A percentile compares a stretch with the other conserved stretches of the same genome.
These are phyloP conservation scores for Grigorovia transvaalensis DNA, from an alignment of 805 yeast species.

Conservation along the genomic window DNA sequence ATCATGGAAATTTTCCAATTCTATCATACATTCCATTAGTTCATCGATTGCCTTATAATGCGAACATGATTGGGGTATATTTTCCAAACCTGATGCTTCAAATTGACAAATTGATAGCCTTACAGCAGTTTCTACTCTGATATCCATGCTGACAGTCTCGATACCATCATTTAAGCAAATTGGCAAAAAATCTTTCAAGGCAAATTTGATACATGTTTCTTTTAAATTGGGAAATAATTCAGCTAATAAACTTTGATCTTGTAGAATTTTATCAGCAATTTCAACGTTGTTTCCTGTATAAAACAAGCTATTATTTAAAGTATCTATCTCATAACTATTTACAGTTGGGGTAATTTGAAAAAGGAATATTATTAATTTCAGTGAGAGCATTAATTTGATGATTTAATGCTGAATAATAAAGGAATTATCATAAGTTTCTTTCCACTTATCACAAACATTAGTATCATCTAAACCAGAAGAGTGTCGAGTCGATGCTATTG, in stretches of 20 bases:
- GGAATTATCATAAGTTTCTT: too few species aligned
- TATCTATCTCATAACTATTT: neutral
- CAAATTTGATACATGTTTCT: slow-evolving; percentile 31
- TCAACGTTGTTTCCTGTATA: neutral
- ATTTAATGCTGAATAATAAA: too few species aligned
- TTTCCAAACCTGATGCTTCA: slow-evolving; percentile 33
- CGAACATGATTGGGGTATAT: slow-evolving; percentile 5
- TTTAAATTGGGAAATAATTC: slow-evolving; percentile 17
- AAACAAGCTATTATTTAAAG: neutral
- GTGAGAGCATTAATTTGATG: neutral
- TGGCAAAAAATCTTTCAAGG: slow-evolving; percentile 33
- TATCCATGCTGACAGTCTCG: slow-evolving; percentile 29
- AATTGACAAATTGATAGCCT: slow-evolving; percentile 47
- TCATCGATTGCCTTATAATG: neutral
- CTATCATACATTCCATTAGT: slow-evolving; percentile 31
- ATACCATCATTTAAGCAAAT: slow-evolving; percentile 34
- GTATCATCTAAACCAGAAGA: too few species aligned
- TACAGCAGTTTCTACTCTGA: slow-evolving; percentile 34
- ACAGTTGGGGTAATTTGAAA: neutral
- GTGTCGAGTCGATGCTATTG: too few species aligned
- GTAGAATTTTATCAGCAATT: neutral
- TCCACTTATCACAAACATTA: too few species aligned
- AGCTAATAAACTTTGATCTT: neutral
- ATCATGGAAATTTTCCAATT: slow-evolving; percentile 38
- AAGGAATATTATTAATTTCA: neutral